Percentiles rank a stretch among this genome's conserved stretches.
Evolutionary conservation across 495 filamentous ascomycete species (phyloP).

Genomic region (Xylaria palmicola): DNA sequence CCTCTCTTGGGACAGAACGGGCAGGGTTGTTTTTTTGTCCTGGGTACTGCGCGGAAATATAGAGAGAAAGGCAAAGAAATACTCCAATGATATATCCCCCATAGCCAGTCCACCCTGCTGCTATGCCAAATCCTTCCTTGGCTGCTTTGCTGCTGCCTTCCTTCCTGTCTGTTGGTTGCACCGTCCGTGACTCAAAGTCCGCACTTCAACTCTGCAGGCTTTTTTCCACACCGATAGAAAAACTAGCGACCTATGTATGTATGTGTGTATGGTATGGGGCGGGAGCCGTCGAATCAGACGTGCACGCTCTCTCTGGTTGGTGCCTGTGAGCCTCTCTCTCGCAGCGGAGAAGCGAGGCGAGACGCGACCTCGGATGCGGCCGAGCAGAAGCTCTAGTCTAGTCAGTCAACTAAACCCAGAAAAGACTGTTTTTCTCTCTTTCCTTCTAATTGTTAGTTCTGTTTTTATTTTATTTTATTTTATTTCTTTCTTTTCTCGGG

Average conservation of each 20-base stretch:
- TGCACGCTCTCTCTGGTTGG: background rate
- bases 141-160: background rate
- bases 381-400: too few relatives aligned
- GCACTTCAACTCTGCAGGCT: too few relatives aligned
- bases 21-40: constrained; percentile 1
- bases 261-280: too few relatives aligned
- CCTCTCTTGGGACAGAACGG: background rate
- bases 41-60: background rate
- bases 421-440: background rate
- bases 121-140: constrained; percentile 2
- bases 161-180: background rate
- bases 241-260: background rate
- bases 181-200: constrained; percentile 5
- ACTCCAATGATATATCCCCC: constrained; percentile 10
- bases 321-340: constrained; percentile 9
- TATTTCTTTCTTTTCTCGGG: too few relatives aligned
- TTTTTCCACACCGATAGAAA: background rate
- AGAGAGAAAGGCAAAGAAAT: background rate
- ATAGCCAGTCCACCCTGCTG: background rate
- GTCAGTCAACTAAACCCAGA: background rate
- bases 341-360: constrained; percentile 9
- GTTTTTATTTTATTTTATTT: constrained; percentile 15
- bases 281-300: background rate
- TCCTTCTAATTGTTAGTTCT: background rate
- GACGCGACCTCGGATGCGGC: constrained; percentile 18